These are phyloP conservation scores for Leccinum subgranulosum DNA, from an alignment of 768 basidiomycete genomes.

Conservation along the genomic window DNA sequence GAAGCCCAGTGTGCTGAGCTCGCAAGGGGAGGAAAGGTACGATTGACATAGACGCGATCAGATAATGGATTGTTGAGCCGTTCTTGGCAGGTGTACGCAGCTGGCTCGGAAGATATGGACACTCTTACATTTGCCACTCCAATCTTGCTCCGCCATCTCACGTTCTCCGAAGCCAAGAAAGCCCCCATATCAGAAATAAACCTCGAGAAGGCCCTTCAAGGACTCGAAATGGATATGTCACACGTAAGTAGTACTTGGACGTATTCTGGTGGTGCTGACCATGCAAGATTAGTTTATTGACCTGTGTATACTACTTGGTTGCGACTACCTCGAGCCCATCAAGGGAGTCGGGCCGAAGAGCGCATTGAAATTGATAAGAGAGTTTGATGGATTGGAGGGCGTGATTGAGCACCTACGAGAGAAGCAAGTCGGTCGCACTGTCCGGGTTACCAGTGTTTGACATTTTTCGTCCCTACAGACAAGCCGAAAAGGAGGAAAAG, in stretches of 20 bases:
- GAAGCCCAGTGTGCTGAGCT: constrained; percentile 99
- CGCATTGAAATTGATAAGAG: constrained; percentile 87
- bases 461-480: constrained; percentile 14
- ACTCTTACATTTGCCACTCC: constrained; percentile 95
- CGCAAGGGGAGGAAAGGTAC: constrained; percentile 90
- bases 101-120: constrained; percentile 99
- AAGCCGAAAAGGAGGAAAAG: constrained; percentile 42
- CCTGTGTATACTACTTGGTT: constrained; percentile 92
- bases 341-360: constrained; percentile 95
- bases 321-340: constrained; percentile 99
- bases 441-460: background rate
- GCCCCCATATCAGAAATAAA: constrained; percentile 92
- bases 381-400: constrained; percentile 66
- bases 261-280: background rate
- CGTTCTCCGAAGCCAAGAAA: constrained; percentile 97
- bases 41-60: background rate
- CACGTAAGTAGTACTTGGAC: constrained; percentile 45
- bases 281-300: constrained; percentile 75
- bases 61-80: background rate
- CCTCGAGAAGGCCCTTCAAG: constrained; percentile 78
- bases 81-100: constrained; percentile 77
- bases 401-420: constrained; percentile 77
- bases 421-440: constrained; percentile 46
- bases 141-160: constrained; percentile 90
- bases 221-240: constrained; percentile 90